Percentiles rank a stretch among this genome's conserved stretches.
These are phyloP conservation scores for Coniella lustricola DNA, from an alignment of 2,329 filamentous ascomycete species.

Conservation along the genomic window DNA sequence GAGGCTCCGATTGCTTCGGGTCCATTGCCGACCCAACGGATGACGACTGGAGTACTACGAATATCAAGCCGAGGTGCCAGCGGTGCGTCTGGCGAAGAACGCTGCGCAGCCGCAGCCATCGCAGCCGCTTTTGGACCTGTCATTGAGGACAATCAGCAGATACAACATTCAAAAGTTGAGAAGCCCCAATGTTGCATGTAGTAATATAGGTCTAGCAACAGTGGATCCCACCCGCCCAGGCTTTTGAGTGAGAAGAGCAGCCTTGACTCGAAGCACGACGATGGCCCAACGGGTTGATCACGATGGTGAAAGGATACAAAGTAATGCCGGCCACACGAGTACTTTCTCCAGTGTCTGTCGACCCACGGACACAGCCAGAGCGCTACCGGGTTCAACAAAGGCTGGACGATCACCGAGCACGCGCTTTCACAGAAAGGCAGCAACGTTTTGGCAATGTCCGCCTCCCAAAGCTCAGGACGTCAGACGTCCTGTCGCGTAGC, in stretches of 20 bases:
- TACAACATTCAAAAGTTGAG: too few species aligned
- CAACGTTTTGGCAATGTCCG: neutral
- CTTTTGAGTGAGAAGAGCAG: constrained; percentile 3
- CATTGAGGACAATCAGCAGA: neutral
- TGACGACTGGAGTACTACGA: neutral
- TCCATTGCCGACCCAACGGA: neutral
- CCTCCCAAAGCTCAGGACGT: constrained; percentile 1
- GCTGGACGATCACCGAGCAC: too few species aligned
- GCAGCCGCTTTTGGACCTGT: neutral
- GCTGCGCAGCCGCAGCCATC: neutral
- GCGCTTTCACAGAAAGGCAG: too few species aligned
- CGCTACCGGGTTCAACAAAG: constrained; percentile 2
- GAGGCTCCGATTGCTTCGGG: neutral
- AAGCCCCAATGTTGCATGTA: neutral
- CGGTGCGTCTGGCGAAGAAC: neutral
- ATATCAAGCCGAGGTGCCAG: neutral
- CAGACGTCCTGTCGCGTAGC: constrained; percentile 1
- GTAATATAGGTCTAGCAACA: neutral
- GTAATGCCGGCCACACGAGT: neutral
- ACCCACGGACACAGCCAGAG: constrained; percentile 2
- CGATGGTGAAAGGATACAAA: too few species aligned
- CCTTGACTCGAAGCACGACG: constrained; percentile 1
- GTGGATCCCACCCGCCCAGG: constrained; percentile 6
- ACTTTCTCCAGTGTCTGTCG: neutral
- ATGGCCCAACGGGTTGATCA: too few species aligned